Base-by-base conservation (phyloP, 768 basidiomycete genomes). In the Cystobasidium onofrii region DNA sequence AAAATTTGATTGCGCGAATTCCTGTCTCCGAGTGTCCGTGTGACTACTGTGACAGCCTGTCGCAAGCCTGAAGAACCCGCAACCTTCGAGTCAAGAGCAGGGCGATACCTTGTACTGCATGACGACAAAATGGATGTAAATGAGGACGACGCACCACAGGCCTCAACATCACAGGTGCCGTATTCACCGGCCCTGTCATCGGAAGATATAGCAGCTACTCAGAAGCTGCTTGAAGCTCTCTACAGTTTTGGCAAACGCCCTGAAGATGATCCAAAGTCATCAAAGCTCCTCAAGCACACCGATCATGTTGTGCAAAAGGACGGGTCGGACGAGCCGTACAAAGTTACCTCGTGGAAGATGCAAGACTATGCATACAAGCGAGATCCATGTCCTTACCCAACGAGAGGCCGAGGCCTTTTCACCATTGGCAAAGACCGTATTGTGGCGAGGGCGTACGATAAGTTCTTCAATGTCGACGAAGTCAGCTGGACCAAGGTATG, bases 381-480 rank as follows among this genome's bases (percentile, higher is more conserved):
- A 62, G 84, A 91, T 1, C 92, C 92, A 0, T 90, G 88, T 12
- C 92, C 92, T 0, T 96, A 97, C 79, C 95, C 95, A 1, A 96
- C 93, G 0, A 86, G 96, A n/a, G 96, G 93, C 0, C 83, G 96
- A 31, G 96, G 96, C 0, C 80, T 99, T 29, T 98, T 97, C 80
- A 89, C 90, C 76, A 80, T 80, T 69, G 78, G 80, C 52, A 63
- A 78, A 54, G 78, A 80, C 34, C 64, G 82, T 27, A 93, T 99
- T 72, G 87, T 96, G 0, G 89, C 86, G 0, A 84, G 96, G 57
- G 96, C 95, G 0, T 98, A 99, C 80, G 96, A 98, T 84, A 99
- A 99, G 83, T 98, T 99, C 82, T 98, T 97, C 84, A 97, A 96
- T 80, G 91, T 96, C 34, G 91, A 88, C 1, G 96, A 99, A 81